Evolutionary conservation across 23 red algal species (phyloP).

Genomic region (Gracilariopsis chorda): DNA sequence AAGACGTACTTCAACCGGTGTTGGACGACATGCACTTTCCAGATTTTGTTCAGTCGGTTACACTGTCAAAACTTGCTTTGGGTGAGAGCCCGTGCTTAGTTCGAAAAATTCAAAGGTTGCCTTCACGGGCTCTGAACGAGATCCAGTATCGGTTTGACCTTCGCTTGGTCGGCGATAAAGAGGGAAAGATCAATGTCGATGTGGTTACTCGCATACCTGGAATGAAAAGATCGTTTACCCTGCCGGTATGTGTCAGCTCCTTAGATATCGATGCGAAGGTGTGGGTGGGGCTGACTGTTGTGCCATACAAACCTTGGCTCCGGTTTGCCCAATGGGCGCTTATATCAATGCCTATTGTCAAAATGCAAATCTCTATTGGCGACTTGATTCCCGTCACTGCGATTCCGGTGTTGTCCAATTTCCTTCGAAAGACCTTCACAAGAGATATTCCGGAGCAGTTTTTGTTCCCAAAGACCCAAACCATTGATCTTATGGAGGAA

Average conservation of each 20-base stretch:
- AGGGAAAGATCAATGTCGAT: conserved; percentile 18
- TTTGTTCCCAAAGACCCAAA: conserved; percentile 45
- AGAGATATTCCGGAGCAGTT: conserved; percentile 44
- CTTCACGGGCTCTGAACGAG: conserved; percentile 51
- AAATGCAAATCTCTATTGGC: conserved; percentile 10
- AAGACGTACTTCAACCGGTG: conserved; percentile 52
- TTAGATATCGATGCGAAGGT: conserved; percentile 52
- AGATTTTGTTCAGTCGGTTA: conserved; percentile 30
- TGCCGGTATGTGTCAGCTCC: conserved; percentile 35
- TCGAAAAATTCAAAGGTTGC: conserved; percentile 50
- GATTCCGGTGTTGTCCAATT: conserved; percentile 37
- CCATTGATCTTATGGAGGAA: conserved; percentile 17
- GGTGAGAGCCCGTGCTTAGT: conserved; percentile 43
- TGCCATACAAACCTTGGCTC: conserved; percentile 40
- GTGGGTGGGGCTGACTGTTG: conserved; percentile 57
- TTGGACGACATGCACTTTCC: conserved; percentile 43
- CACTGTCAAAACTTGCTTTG: conserved; percentile 33
- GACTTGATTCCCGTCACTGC: conserved; percentile 43
- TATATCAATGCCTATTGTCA: conserved; percentile 36
- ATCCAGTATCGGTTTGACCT: conserved; percentile 44
- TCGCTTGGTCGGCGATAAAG: conserved; percentile 37
- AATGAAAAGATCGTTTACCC: background rate
- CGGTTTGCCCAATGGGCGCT: conserved; percentile 55
- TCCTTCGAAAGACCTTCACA: conserved; percentile 37
- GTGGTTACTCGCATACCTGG: background rate